Percentiles rank a stretch among this genome's conserved stretches.
Conservation (phyloP, 1,284 basidiomycete species). For the Athelia psychrophila region DNA sequence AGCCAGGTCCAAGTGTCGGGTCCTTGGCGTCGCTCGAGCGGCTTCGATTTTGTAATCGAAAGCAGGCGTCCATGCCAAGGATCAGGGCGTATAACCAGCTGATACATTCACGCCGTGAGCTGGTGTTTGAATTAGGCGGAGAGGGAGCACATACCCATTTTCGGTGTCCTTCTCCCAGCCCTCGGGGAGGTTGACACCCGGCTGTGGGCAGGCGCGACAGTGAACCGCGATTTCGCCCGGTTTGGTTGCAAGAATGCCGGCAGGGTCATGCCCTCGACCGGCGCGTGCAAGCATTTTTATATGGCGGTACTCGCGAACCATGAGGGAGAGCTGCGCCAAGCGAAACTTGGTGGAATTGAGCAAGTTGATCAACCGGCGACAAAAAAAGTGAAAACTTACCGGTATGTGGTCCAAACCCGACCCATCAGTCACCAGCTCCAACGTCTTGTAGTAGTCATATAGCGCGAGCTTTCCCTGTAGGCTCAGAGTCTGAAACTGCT, state of each 20-base stretch:
- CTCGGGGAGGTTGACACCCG: slow-evolving; percentile 18
- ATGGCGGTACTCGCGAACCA: slow-evolving; percentile 13
- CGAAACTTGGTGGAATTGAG: slow-evolving; percentile 3
- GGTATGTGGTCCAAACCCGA: neutral
- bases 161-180: slow-evolving; percentile 12
- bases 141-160: neutral
- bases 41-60: slow-evolving; percentile 13
- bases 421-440: neutral
- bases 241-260: slow-evolving; percentile 6
- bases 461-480: neutral
- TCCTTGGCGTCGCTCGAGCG: slow-evolving; percentile 8
- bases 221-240: slow-evolving; percentile 16
- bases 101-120: slow-evolving; percentile 9
- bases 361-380: neutral
- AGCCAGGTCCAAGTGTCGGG: slow-evolving; percentile 15
- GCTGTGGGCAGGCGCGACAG: slow-evolving; percentile 22
- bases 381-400: neutral
- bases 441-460: neutral
- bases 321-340: slow-evolving; percentile 11
- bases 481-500: neutral
- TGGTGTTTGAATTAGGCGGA: neutral
- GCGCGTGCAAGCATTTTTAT: slow-evolving; percentile 12
- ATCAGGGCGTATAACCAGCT: slow-evolving; percentile 4
- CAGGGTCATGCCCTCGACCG: slow-evolving; percentile 13
- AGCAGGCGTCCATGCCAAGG: slow-evolving; percentile 19